Percentiles rank a stretch among this genome's conserved stretches.
phyloP scores from a whole-genome alignment of 176 grass and related monocot genomes.

The Musa acuminata region DNA sequence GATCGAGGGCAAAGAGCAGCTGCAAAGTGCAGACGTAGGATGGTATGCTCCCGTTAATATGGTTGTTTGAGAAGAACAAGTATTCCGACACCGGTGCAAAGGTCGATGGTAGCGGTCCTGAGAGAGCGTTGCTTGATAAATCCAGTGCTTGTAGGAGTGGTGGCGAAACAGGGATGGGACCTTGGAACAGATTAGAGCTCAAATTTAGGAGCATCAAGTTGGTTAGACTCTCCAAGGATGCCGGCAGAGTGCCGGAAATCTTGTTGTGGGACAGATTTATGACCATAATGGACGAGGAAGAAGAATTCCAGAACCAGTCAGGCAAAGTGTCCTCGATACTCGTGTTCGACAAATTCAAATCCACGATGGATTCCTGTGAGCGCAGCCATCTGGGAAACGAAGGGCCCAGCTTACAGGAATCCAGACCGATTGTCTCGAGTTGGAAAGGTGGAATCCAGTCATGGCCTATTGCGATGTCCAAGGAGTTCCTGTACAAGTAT shows the following conservation, averaged over 20 bases:
- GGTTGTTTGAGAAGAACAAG: too few relatives aligned
- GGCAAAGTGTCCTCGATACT: slow-evolving; percentile 16
- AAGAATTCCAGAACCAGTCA: slow-evolving; percentile 26
- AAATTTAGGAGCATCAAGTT: neutral
- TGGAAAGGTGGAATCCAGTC: slow-evolving; percentile 26
- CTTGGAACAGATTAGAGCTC: slow-evolving; percentile 18
- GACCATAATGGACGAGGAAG: neutral
- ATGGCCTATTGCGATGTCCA: neutral
- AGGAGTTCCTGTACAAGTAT: neutral
- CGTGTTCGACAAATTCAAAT: slow-evolving; percentile 14
- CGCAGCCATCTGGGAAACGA: slow-evolving; percentile 20
- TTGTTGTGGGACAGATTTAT: slow-evolving; percentile 27
- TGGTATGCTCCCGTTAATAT: too few relatives aligned
- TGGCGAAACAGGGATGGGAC: slow-evolving; percentile 12
- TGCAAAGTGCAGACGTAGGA: too few relatives aligned
- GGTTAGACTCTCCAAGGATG: neutral
- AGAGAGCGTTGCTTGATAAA: slow-evolving; percentile 26
- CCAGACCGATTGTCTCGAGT: neutral
- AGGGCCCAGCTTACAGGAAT: slow-evolving; percentile 19
- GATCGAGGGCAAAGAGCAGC: too few relatives aligned
- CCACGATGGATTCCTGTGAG: slow-evolving; percentile 9
- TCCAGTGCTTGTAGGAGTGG: neutral
- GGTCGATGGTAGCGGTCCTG: too few relatives aligned
- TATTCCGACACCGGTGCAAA: too few relatives aligned
- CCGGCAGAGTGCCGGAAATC: slow-evolving; percentile 20